Evolutionary conservation across 2,329 filamentous ascomycete species (phyloP), one percentile per base, ranked within the genome.

Genomic region (Aspergillus hiratsukae): DNA sequence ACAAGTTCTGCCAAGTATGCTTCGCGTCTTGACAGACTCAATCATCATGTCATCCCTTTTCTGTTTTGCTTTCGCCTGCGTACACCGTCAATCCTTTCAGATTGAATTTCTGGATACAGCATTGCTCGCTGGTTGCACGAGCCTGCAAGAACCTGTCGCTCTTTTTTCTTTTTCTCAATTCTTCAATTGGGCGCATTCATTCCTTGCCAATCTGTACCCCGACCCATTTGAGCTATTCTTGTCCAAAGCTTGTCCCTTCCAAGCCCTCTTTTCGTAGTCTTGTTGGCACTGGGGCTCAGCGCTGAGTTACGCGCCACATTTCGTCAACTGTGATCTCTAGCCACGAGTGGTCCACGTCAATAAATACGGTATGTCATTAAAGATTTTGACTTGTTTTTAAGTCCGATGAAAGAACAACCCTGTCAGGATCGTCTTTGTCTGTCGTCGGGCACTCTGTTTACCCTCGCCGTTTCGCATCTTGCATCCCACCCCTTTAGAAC

Each of bases 291-390:
- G 41, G 19, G n/a, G 21, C 41, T 45, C 19, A 23, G 41, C n/a
- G 41, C 41, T 45, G 41, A 45, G 31, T 4, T 45, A 45, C 41
- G 41, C n/a, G 41, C 41, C 41, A 45, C 41, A 45, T 10, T 67
- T 66, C 37, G 21, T 19, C n/a, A 2, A 43, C 21, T 19, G n/a
- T 4, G 21, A 19, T 19, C n/a, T 19, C 40, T 10, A 43, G 40
- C 40, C 40, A 43, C 40, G 19, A 21, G 9, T 43, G 17, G 40
- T 21, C 31, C 31, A 37, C 31, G 31, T n/a, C 31, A 37, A 17
- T 37, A 37, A 27, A 27, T 37, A 37, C 31, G 6, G 31, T 43
- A 43, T 9, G 40, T 43, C 40, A 19, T 9, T 19, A 8, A 43
- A 17, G 8, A 19, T 43, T 4, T 4, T 17, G 31, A 37, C 31